These are phyloP conservation scores for Trichoderma aggressivum DNA, from an alignment of 2,329 filamentous ascomycete genomes.

Conservation along the genomic window DNA sequence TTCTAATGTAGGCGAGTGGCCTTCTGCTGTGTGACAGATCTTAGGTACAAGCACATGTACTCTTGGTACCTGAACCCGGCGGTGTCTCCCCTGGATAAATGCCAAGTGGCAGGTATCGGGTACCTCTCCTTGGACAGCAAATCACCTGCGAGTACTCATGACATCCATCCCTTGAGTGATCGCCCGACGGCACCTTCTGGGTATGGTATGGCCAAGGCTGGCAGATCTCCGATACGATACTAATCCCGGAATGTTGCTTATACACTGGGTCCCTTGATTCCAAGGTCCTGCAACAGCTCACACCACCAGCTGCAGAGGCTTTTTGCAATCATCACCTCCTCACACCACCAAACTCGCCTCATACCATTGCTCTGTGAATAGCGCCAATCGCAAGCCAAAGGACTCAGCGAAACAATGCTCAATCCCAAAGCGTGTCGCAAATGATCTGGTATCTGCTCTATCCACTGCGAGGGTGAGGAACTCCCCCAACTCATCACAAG, in stretches of 20 bases:
- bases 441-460: slow-evolving; percentile 79
- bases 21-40: background rate
- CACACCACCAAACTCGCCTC: too few species aligned
- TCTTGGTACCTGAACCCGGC: background rate
- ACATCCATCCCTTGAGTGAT: background rate
- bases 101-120: background rate
- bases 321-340: background rate
- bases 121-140: background rate
- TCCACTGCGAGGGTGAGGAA: slow-evolving; percentile 67
- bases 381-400: background rate
- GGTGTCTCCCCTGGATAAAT: background rate
- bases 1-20: background rate
- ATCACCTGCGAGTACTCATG: background rate
- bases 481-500: background rate
- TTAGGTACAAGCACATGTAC: background rate
- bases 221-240: background rate
- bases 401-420: background rate
- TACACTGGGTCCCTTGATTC: background rate
- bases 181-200: background rate
- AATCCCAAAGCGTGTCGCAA: background rate
- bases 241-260: background rate
- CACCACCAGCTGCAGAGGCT: background rate
- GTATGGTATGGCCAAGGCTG: background rate
- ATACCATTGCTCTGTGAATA: background rate
- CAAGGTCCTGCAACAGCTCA: background rate